Percentiles rank a stretch among this genome's conserved stretches.
phyloP scores from a whole-genome alignment of 2,329 filamentous ascomycete species.

The Torrubiella hemipterigena region DNA sequence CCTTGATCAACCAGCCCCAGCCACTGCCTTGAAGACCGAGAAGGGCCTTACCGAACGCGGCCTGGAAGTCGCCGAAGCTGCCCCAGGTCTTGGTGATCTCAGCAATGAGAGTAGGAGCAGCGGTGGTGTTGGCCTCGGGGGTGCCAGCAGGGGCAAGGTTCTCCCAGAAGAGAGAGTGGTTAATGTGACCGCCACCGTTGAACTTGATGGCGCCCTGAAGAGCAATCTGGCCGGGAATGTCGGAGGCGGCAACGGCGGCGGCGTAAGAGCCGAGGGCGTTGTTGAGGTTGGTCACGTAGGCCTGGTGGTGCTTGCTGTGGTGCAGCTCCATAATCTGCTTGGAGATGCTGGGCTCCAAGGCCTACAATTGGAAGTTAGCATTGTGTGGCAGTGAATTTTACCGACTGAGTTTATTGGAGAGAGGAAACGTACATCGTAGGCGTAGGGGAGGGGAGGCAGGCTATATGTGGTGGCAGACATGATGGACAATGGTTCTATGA shows the following conservation, averaged over 20 bases:
- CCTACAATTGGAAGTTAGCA: slow-evolving; percentile 36
- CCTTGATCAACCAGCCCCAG: slow-evolving; percentile 77
- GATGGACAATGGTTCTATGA: slow-evolving; percentile 5
- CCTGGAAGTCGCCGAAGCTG: slow-evolving; percentile 51
- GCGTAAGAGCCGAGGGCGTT: slow-evolving; percentile 48
- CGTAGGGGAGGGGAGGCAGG: slow-evolving; percentile 55
- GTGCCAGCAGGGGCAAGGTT: slow-evolving; percentile 56
- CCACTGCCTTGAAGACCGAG: slow-evolving; percentile 71
- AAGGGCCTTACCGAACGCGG: slow-evolving; percentile 52
- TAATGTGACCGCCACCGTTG: slow-evolving; percentile 86
- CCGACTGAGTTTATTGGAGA: not conserved
- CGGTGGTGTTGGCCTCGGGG: slow-evolving; percentile 40
- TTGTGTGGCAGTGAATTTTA: not conserved
- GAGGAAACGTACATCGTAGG: slow-evolving; percentile 48
- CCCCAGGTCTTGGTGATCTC: slow-evolving; percentile 59
- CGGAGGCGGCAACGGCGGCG: slow-evolving; percentile 39
- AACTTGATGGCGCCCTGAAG: slow-evolving; percentile 69
- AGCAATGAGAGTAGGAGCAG: slow-evolving; percentile 44
- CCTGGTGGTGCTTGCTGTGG: slow-evolving; percentile 67
- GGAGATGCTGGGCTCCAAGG: slow-evolving; percentile 63
- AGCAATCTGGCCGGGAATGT: slow-evolving; percentile 52
- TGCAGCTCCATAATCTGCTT: slow-evolving; percentile 73
- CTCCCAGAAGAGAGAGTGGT: slow-evolving; percentile 89
- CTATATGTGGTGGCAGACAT: slow-evolving; percentile 37
- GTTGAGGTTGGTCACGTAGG: slow-evolving; percentile 69